phyloP scores from a whole-genome alignment of 768 basidiomycete species.

The Tylopilus sp. region DNA sequence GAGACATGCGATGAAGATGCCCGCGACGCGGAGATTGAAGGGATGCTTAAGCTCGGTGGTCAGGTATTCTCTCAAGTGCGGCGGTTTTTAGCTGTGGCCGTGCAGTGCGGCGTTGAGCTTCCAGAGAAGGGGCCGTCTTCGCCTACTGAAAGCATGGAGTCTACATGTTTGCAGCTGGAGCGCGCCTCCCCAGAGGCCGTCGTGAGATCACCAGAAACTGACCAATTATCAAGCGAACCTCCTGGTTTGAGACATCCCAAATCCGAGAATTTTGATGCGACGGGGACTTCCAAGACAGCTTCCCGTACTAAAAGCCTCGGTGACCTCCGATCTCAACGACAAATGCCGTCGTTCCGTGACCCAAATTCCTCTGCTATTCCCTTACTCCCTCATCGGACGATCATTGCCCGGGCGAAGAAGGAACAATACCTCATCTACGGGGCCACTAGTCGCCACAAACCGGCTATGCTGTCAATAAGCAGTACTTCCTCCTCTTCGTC shows the following conservation, averaged over 20 bases:
- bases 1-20: slow-evolving; percentile 42
- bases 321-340: slow-evolving; percentile 41
- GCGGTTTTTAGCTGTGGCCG: slow-evolving; percentile 72
- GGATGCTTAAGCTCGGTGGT: slow-evolving; percentile 78
- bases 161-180: slow-evolving; percentile 15
- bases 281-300: slow-evolving; percentile 27
- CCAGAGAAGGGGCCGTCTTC: slow-evolving; percentile 45
- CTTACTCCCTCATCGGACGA: slow-evolving; percentile 32
- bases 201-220: slow-evolving; percentile 4
- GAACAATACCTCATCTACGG: slow-evolving; percentile 40
- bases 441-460: slow-evolving; percentile 40
- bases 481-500: slow-evolving; percentile 73
- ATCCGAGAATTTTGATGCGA: slow-evolving; percentile 22
- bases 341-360: slow-evolving; percentile 34
- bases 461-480: slow-evolving; percentile 53
- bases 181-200: slow-evolving; percentile 15
- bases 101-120: slow-evolving; percentile 70
- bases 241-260: slow-evolving; percentile 33
- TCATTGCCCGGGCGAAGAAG: slow-evolving; percentile 31
- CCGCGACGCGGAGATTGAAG: slow-evolving; percentile 57
- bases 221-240: slow-evolving; percentile 9
- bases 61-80: slow-evolving; percentile 80
- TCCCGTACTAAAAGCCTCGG: slow-evolving; percentile 52
- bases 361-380: slow-evolving; percentile 34
- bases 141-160: slow-evolving; percentile 17